Evolutionary conservation across 192 early-diverging fungal species (phyloP).

Genomic region (Gigaspora rosea): DNA sequence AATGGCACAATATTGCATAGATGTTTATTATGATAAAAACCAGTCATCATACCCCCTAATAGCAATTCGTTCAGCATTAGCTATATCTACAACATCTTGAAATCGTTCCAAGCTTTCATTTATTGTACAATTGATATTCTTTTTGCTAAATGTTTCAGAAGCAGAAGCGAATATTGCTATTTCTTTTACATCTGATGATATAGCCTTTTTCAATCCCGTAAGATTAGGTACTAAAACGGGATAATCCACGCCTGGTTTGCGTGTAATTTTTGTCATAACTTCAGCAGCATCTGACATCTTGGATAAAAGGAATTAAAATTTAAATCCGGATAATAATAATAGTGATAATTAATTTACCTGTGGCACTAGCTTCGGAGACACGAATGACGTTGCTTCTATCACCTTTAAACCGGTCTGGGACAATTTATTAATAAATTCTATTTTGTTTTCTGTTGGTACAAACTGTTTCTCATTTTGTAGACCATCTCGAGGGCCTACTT

Average conservation of each 20-base stretch:
- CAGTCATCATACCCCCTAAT: conserved; percentile 64
- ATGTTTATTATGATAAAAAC: conserved; percentile 11
- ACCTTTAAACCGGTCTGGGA: conserved; percentile 77
- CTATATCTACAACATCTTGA: conserved; percentile 62
- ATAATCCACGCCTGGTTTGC: conserved; percentile 69
- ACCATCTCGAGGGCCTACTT: conserved; percentile 96
- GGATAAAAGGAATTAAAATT: neutral
- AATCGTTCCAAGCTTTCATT: conserved; percentile 79
- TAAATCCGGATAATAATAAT: neutral
- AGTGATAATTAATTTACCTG: conserved; percentile 51
- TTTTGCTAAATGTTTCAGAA: conserved; percentile 82
- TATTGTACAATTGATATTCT: conserved; percentile 93
- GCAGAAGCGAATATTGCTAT: conserved; percentile 92
- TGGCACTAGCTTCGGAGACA: conserved; percentile 96
- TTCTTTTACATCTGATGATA: conserved; percentile 78
- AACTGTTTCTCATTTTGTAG: conserved; percentile 92
- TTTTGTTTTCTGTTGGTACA: conserved; percentile 80
- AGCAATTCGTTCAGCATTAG: conserved; percentile 60
- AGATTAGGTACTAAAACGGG: conserved; percentile 90
- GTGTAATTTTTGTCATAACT: conserved; percentile 71
- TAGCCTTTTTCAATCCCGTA: conserved; percentile 80
- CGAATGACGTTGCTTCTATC: conserved; percentile 92
- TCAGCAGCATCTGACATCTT: conserved; percentile 84
- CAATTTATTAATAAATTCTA: conserved; percentile 84
- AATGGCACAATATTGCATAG: neutral